phyloP scores from a whole-genome alignment of 345 rosid genomes.

The Geranium rotundifolium region DNA sequence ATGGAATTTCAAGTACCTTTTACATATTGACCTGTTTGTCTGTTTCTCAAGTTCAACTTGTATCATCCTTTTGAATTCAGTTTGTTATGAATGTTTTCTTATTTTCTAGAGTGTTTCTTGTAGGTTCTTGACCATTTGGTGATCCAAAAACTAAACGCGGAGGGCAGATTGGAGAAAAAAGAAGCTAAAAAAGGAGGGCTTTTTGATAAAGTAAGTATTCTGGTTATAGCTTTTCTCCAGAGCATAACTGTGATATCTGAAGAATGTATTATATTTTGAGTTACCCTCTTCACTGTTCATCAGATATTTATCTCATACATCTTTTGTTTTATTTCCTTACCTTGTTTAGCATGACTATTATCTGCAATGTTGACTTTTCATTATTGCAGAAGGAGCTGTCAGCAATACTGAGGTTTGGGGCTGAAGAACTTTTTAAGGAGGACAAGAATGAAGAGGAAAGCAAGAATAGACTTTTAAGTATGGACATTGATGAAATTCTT shows the following conservation, averaged over 20 bases:
- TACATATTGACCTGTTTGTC: neutral
- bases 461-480: constrained; percentile 71
- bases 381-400: constrained; percentile 83
- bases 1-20: constrained; percentile 3
- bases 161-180: constrained; percentile 98
- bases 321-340: too few species aligned
- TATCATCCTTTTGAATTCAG: neutral
- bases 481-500: constrained; percentile 98
- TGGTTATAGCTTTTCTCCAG: neutral
- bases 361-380: neutral
- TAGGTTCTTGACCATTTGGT: constrained; percentile 99
- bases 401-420: constrained; percentile 95
- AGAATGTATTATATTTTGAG: neutral
- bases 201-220: constrained; percentile 77
- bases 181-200: constrained; percentile 80
- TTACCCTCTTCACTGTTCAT: too few species aligned
- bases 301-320: too few species aligned
- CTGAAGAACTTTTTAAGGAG: constrained; percentile 96
- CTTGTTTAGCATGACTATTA: too few species aligned
- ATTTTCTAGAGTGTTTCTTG: constrained; percentile 11
- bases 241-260: neutral
- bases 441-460: constrained; percentile 95
- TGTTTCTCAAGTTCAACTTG: neutral
- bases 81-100: constrained; percentile 4
- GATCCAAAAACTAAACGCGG: constrained; percentile 96